Percentiles rank a stretch among this genome's conserved stretches.
These are phyloP conservation scores for Fusarium abutilonis DNA, from an alignment of 2,329 filamentous ascomycete species.

Conservation along the genomic window DNA sequence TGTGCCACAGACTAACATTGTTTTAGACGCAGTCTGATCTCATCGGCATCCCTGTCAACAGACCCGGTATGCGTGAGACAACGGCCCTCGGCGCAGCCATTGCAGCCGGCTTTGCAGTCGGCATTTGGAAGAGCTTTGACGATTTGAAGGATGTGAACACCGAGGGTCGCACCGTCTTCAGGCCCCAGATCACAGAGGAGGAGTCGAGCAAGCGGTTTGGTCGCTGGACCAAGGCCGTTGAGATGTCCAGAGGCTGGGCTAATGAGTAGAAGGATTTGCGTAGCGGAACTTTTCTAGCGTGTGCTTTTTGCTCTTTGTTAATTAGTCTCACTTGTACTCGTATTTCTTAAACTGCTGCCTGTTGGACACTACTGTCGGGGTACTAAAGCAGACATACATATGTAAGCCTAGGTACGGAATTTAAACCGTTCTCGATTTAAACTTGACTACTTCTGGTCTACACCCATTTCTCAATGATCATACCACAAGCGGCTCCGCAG, in stretches of 20 bases:
- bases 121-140: slow-evolving; percentile 77
- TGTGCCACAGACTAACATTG: slow-evolving; percentile 9
- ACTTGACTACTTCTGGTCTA: slow-evolving; percentile 18
- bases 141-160: slow-evolving; percentile 78
- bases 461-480: slow-evolving; percentile 6
- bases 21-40: slow-evolving; percentile 78
- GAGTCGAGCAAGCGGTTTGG: slow-evolving; percentile 71
- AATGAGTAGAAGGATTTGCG: slow-evolving; percentile 38
- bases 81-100: slow-evolving; percentile 85
- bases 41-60: slow-evolving; percentile 80
- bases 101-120: slow-evolving; percentile 80
- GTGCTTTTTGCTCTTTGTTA: slow-evolving; percentile 7
- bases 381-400: slow-evolving; percentile 12
- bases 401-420: slow-evolving; percentile 19
- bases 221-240: slow-evolving; percentile 79
- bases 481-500: slow-evolving; percentile 26
- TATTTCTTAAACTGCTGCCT: slow-evolving; percentile 28
- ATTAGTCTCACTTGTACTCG: slow-evolving; percentile 26
- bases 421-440: neutral
- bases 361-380: slow-evolving; percentile 12
- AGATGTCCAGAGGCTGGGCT: slow-evolving; percentile 81
- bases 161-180: slow-evolving; percentile 74
- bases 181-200: slow-evolving; percentile 69
- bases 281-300: neutral
- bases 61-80: slow-evolving; percentile 84